Percentiles rank a stretch among this genome's conserved stretches.
Conservation (phyloP, 2,329 filamentous ascomycete genomes). For the Phoma sp. region DNA sequence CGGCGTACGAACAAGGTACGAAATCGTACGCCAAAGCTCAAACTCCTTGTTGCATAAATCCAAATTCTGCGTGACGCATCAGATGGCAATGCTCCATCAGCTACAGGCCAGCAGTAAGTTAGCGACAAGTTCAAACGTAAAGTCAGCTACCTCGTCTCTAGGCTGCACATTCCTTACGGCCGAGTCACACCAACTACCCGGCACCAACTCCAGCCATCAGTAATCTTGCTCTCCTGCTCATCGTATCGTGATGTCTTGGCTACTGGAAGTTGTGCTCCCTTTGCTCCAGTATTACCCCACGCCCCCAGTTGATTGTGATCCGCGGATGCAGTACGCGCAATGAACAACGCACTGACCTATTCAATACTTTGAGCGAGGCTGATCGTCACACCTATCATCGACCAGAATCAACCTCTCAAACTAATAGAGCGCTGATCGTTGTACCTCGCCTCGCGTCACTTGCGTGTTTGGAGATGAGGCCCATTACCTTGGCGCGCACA, state of each 20-base stretch:
- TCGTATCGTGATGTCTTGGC: conserved; percentile 1
- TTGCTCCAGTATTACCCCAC: conserved; percentile 13
- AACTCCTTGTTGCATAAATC: background rate
- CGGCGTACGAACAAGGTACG: background rate
- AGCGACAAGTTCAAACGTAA: background rate
- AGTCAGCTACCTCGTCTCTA: background rate
- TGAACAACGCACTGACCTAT: background rate
- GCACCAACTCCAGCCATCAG: background rate
- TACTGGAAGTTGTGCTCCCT: conserved; percentile 2
- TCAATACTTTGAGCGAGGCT: conserved; percentile 8
- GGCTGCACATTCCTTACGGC: background rate
- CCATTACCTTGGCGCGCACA: conserved; percentile 1
- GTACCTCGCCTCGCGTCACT: conserved; percentile 6
- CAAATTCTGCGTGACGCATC: conserved; percentile 3
- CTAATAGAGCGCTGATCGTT: background rate
- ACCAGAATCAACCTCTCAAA: background rate
- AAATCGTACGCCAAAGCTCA: background rate
- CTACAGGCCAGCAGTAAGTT: background rate
- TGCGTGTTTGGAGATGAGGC: background rate
- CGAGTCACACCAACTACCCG: conserved; percentile 2
- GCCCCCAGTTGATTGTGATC: conserved; percentile 4
- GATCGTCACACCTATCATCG: conserved; percentile 7
- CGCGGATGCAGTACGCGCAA: conserved; percentile 18
- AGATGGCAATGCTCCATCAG: background rate
- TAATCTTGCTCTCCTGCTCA: background rate